Evolutionary conservation across 2,329 filamentous ascomycete species (phyloP).

Genomic region (Sporothrix pallida): DNA sequence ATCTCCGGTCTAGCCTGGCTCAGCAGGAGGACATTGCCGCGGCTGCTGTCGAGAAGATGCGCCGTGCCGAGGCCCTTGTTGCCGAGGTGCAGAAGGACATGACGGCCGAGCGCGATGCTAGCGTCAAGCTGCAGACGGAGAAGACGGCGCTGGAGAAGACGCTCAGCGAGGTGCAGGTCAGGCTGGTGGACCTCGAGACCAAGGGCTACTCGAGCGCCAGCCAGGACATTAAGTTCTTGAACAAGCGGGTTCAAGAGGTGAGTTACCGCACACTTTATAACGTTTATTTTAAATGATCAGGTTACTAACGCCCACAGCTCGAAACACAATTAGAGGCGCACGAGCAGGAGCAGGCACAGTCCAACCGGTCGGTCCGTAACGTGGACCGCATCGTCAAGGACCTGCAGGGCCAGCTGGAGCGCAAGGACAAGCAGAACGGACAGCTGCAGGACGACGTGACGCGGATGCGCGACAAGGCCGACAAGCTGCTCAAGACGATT

Average conservation of each 20-base stretch:
- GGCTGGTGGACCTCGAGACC: conserved; percentile 90
- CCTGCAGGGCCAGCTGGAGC: conserved; percentile 87
- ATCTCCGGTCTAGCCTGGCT: conserved; percentile 85
- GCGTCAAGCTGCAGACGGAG: conserved; percentile 82
- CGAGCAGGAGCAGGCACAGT: conserved; percentile 77
- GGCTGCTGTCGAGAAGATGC: conserved; percentile 96
- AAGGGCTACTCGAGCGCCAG: conserved; percentile 95
- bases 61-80: conserved; percentile 83
- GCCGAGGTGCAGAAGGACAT: conserved; percentile 94
- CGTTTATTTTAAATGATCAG: not conserved
- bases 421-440: conserved; percentile 84
- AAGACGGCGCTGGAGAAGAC: conserved; percentile 89
- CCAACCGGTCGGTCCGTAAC: conserved; percentile 86
- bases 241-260: conserved; percentile 95
- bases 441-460: conserved; percentile 83
- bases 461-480: conserved; percentile 87
- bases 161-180: conserved; percentile 87
- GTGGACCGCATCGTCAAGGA: conserved; percentile 94
- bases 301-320: conserved; percentile 61
- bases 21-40: conserved; percentile 92
- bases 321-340: conserved; percentile 86
- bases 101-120: conserved; percentile 80
- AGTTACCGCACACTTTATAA: conserved; percentile 45
- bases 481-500: conserved; percentile 86
- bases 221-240: conserved; percentile 92